Percentiles rank a stretch among this genome's conserved stretches.
phyloP scores from a whole-genome alignment of 495 filamentous ascomycete species.

The Hypoxylon crocopeplum region DNA sequence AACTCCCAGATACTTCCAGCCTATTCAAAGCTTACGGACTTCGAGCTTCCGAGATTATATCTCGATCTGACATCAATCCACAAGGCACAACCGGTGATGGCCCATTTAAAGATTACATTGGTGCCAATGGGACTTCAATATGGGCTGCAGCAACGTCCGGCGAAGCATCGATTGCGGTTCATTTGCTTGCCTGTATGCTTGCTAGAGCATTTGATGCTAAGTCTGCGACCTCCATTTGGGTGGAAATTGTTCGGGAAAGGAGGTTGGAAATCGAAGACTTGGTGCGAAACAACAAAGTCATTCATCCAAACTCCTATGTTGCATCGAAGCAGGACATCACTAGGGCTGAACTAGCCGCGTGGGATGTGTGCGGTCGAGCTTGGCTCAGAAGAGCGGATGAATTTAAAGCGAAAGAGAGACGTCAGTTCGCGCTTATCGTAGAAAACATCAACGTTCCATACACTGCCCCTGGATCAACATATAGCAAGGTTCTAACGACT shows the following conservation, averaged over 20 bases:
- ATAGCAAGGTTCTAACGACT: conserved; percentile 35
- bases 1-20: conserved; percentile 13
- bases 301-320: neutral
- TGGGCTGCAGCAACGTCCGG: conserved; percentile 52
- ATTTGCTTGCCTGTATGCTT: conserved; percentile 51
- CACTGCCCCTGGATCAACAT: conserved; percentile 18
- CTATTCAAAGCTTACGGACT: conserved; percentile 39
- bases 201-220: conserved; percentile 37
- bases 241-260: conserved; percentile 23
- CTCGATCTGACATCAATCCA: conserved; percentile 12
- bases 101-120: conserved; percentile 32
- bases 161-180: conserved; percentile 36
- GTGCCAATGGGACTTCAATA: conserved; percentile 41
- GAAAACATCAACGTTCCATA: conserved; percentile 38
- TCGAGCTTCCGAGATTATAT: conserved; percentile 34
- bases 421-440: conserved; percentile 36
- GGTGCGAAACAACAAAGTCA: neutral
- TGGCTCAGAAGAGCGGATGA: conserved; percentile 44
- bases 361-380: conserved; percentile 47
- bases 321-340: conserved; percentile 18
- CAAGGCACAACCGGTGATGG: conserved; percentile 11
- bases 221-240: conserved; percentile 47
- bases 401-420: conserved; percentile 17
- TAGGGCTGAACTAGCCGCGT: conserved; percentile 36
- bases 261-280: conserved; percentile 5